Base-by-base conservation (phyloP, 495 filamentous ascomycete genomes). In the Aspergillus asperescens region DNA sequence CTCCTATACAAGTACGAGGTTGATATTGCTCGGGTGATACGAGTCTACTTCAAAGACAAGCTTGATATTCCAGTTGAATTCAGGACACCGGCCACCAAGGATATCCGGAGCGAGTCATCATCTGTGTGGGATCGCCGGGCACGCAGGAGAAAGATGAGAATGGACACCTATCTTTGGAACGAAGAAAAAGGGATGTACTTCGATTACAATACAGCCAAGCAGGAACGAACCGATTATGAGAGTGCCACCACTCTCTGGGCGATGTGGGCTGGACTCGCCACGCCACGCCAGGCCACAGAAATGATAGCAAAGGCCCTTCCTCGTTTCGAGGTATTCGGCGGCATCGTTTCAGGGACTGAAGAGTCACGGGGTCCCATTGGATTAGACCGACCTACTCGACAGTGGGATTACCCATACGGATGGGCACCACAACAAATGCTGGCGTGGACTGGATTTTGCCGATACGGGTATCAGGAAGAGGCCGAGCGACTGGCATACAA, bases 371-470 rank as follows among this genome's bases (percentile, higher is more conserved):
- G 93, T 16, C 75, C 73, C 8, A 76, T 96, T 50, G 82, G 84
- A 12, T 62, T 95, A n/a, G 81, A 87, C 57, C 78, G 89, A 10
- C 93, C 93, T 3, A 96, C 95, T 59, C 81, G 90, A 28, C 93
- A 98, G 66, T 98, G 93, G 93, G 93, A 98, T 65, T 98, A 90
- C 64, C 93, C 93, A 1, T 95, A 90, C 64, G 93, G 93, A 39
- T 98, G 93, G 93, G 92, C 93, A 16, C 93, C 93, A 8, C 93
- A 98, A 76, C 93, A 98, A 73, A 96, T 98, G 72, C 81, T 98
- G 27, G 93, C 93, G 1, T 97, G 94, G 93, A 89, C 85, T 0
- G 94, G 89, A 5, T 75, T 98, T 27, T 77, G 87, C 63, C 83
- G 89, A 13, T 98, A 96, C 61, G 89, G 91, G 16, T 97, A 93